Evolutionary conservation across 129 eudicot genomes (phyloP).

Genomic region (Pulicaria dysenterica): DNA sequence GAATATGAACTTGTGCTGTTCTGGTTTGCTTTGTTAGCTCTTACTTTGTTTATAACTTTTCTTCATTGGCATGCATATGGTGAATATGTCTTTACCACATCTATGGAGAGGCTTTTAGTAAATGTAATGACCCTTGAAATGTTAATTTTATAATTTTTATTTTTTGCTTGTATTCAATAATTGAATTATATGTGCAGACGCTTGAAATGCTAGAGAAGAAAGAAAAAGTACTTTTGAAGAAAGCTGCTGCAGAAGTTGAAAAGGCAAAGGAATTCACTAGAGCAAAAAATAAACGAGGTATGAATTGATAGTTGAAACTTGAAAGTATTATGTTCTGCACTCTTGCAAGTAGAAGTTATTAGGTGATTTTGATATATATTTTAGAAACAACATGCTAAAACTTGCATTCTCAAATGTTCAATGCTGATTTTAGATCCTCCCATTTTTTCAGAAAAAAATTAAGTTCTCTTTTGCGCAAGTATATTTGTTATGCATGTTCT

Average conservation of each 20-base stretch:
- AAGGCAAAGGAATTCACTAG: slow-evolving; percentile 59
- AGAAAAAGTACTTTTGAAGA: slow-evolving; percentile 53
- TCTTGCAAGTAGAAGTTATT: slow-evolving; percentile 12
- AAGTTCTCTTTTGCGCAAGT: not conserved
- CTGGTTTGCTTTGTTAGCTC: not conserved
- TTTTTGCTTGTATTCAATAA: not conserved
- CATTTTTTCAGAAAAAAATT: not conserved
- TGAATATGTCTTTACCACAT: not conserved
- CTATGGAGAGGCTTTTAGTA: not conserved
- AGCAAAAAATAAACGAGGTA: slow-evolving; percentile 60
- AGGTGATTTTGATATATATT: not conserved
- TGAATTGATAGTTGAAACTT: not conserved
- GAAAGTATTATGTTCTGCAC: not conserved
- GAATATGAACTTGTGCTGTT: no score
- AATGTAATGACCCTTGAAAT: not conserved
- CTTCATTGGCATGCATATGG: slow-evolving; percentile 5
- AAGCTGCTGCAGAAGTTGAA: slow-evolving; percentile 54
- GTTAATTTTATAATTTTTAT: not conserved
- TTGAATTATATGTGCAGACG: slow-evolving; percentile 31
- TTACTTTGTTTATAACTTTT: not conserved
- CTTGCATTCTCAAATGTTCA: not conserved
- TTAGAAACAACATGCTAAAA: not conserved
- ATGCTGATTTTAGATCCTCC: not conserved
- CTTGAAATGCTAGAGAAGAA: slow-evolving; percentile 66
- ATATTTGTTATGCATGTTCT: not conserved